Evolutionary conservation across 331 rosid genomes (phyloP).

Genomic region (Quercus tomentella): DNA sequence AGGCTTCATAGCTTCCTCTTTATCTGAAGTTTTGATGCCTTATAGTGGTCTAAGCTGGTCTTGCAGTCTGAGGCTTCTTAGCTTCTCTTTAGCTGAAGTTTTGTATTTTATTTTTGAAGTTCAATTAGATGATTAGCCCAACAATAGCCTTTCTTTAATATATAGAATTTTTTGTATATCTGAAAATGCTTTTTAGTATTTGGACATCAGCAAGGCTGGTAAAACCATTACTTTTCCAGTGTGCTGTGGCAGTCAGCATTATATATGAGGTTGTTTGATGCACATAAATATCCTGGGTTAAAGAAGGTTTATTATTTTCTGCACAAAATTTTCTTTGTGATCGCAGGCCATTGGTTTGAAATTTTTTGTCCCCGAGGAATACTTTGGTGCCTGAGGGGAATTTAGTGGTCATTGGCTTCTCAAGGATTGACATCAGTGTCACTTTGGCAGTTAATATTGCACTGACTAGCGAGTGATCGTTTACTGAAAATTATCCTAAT

Average conservation of each 20-base stretch:
- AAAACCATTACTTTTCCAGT: not conserved
- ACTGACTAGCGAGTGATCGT: not conserved
- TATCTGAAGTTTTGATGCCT: not conserved
- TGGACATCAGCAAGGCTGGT: not conserved
- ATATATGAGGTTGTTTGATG: not conserved
- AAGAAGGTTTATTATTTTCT: not conserved
- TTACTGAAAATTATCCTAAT: not conserved
- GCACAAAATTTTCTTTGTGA: not conserved
- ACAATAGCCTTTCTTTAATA: no score
- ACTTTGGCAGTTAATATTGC: not conserved
- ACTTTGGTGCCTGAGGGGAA: conserved; percentile 35
- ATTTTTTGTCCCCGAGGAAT: conserved; percentile 82
- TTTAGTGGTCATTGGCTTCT: conserved; percentile 1
- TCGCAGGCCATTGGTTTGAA: conserved; percentile 82
- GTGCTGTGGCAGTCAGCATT: not conserved
- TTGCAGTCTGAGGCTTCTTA: not conserved
- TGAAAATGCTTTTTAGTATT: not conserved
- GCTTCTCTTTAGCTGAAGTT: not conserved
- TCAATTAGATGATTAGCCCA: no score
- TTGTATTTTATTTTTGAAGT: not conserved
- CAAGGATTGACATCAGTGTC: not conserved
- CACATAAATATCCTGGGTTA: not conserved
- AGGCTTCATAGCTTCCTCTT: not conserved
- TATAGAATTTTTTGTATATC: no score
- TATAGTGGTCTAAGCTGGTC: not conserved